phyloP scores from a whole-genome alignment of 352 stramenopile species.

The Pythium apleroticum region DNA sequence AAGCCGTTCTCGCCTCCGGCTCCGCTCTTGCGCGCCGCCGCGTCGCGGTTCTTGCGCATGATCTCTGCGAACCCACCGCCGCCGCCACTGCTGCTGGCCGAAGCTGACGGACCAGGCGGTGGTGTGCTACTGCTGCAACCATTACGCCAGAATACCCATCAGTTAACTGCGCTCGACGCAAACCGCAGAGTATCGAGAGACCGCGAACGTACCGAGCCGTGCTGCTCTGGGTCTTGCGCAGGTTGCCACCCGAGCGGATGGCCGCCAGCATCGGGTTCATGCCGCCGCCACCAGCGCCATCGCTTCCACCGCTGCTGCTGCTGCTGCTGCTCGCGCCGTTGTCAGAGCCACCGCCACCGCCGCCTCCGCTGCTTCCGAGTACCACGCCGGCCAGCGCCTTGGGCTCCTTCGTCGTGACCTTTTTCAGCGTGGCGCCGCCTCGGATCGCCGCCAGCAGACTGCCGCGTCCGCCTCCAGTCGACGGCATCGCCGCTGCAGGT shows the following conservation, averaged over 20 bases:
- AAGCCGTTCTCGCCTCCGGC: conserved; percentile 8
- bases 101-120: conserved; percentile 24
- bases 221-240: conserved; percentile 49
- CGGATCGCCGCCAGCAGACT: conserved; percentile 74
- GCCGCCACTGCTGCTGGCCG: conserved; percentile 22
- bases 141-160: not conserved
- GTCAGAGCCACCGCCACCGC: conserved; percentile 20
- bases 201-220: conserved; percentile 29
- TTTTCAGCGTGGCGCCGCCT: conserved; percentile 70
- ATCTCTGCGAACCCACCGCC: conserved; percentile 82
- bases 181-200: too few relatives aligned
- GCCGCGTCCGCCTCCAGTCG: conserved; percentile 33
- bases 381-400: conserved; percentile 47
- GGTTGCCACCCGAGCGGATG: conserved; percentile 67
- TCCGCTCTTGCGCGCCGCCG: conserved; percentile 56
- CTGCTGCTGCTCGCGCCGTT: not conserved
- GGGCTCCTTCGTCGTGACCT: conserved; percentile 74
- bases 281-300: conserved; percentile 35
- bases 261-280: conserved; percentile 72
- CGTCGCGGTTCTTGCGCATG: conserved; percentile 89
- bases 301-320: not conserved
- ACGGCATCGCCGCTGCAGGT: conserved; percentile 6
- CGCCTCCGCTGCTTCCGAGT: conserved; percentile 13
- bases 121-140: conserved; percentile 24
- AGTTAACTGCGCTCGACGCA: too few relatives aligned